These are phyloP conservation scores for Vitis hybrid DNA, from an alignment of 177 flowering plant species.

Conservation along the genomic window DNA sequence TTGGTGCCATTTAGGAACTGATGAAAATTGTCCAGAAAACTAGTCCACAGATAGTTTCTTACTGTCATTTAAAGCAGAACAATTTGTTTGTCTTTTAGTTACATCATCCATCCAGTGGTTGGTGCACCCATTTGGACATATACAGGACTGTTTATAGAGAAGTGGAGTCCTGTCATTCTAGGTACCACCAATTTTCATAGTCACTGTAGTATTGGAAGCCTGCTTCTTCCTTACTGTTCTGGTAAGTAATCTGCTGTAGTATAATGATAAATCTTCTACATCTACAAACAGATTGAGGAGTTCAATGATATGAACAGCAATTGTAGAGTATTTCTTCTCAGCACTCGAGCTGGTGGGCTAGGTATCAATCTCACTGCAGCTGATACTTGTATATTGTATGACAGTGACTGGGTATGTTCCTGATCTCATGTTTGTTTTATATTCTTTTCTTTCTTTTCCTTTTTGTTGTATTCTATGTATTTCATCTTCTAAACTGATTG, in stretches of 20 bases:
- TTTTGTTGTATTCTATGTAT: not conserved
- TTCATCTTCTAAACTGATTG: conserved; percentile 2
- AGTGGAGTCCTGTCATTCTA: too few species aligned
- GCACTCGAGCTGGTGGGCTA: conserved; percentile 97
- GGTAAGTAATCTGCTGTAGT: too few species aligned
- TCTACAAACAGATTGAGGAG: conserved; percentile 67
- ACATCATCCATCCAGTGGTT: too few species aligned
- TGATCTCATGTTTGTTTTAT: not conserved
- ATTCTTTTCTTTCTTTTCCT: not conserved
- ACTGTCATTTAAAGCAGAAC: not conserved
- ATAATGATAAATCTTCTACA: too few species aligned
- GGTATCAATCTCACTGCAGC: conserved; percentile 98
- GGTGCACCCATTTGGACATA: too few species aligned
- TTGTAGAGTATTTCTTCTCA: conserved; percentile 78
- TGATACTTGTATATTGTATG: conserved; percentile 94
- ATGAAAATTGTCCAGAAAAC: not conserved
- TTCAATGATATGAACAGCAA: conserved; percentile 81
- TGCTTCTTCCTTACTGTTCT: too few species aligned
- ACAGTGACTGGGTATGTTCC: conserved; percentile 91
- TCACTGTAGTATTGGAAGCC: too few species aligned
- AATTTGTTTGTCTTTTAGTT: too few species aligned
- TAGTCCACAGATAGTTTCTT: not conserved
- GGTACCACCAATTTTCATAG: too few species aligned
- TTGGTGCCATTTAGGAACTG: not conserved
- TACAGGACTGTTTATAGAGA: too few species aligned